Conservation (phyloP, 2,329 filamentous ascomycete species). For the Torrubiella hemipterigena region DNA sequence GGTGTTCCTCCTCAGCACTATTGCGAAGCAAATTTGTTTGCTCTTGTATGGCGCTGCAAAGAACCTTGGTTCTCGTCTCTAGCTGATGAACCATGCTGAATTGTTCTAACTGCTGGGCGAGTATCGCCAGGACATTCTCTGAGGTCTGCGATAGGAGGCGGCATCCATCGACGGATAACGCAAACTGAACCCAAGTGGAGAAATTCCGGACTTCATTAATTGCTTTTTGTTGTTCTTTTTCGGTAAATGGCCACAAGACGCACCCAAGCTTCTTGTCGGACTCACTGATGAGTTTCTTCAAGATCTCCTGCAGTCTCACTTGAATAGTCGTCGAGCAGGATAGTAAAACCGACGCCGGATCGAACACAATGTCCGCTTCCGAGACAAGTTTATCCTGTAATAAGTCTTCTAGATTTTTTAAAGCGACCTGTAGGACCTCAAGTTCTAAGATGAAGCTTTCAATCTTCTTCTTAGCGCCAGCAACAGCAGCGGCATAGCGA, state of each 20-base stretch:
- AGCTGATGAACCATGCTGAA: constrained; percentile 4
- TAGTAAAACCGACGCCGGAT: constrained; percentile 1
- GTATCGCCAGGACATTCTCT: constrained; percentile 8
- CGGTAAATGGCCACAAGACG: constrained; percentile 10
- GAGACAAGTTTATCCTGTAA: neutral
- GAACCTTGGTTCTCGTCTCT: neutral
- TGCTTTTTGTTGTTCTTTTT: constrained; percentile 11
- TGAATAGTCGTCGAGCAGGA: constrained; percentile 6
- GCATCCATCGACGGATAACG: constrained; percentile 11
- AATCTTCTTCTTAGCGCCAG: constrained; percentile 1
- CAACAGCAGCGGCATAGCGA: neutral
- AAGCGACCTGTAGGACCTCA: neutral
- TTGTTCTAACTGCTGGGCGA: constrained; percentile 9
- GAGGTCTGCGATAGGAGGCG: constrained; percentile 10
- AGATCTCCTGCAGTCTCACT: constrained; percentile 5
- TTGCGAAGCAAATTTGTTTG: neutral
- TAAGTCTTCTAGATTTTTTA: neutral
- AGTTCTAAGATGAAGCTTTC: neutral
- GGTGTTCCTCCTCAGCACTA: neutral
- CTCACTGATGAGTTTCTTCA: constrained; percentile 2
- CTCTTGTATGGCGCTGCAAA: neutral
- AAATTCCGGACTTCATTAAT: constrained; percentile 10
- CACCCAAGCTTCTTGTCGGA: constrained; percentile 1
- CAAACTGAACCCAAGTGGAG: constrained; percentile 11
- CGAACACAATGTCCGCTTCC: neutral